Base-by-base conservation (phyloP, 179 eudicot species). In the Spergularia azorica region DNA sequence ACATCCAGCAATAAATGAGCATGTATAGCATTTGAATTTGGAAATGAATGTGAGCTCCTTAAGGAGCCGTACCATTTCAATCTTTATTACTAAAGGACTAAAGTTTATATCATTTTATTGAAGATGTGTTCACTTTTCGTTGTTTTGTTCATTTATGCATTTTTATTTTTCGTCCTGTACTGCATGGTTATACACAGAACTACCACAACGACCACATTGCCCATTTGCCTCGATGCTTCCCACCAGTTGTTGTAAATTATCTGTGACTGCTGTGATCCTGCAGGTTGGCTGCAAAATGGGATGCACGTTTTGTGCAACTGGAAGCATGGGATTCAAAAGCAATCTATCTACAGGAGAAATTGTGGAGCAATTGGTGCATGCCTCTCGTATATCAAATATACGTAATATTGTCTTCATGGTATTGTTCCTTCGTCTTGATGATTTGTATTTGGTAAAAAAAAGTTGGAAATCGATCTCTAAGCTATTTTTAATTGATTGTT, bases 221-320 rank as follows among this genome's bases (percentile, higher is more conserved):
- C 50, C 50, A 46, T 0, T 46, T 46, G 50, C 50, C 9, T 46
- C 10, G 9, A 46, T 6, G 9, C 9, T 46, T 46, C 50, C 50
- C 62, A 64, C 52, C 48, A 46, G 38, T 71, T 17, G 9, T 41
- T 46, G 58, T 26, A 63, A 55, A 36, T 65, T 11, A 10, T 36
- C 20, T 14, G 46, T 62, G 41, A 77, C 36, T 38, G 2, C 16
- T 71, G 78, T 62, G 43, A 15, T 78, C 12, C 14, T 85, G 54
- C 83, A 95, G 99, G 99, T 95, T 81, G 99, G 99, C 75, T 95
- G 99, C 84, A 95, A 95, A 83, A 95, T 95, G 99, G 98, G 96
- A 52, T 95, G 99, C 86, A 95, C 59, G 58, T 95, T 95, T 76
- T 95, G 99, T 85, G 99, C 99, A 2, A 95, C 99, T 52, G 99